Conservation (phyloP, 306 rosid species). For the peach (Prunus persica) region Prunus_persica_NCBIv2 NC_034015.1:21376001-21376500, state of each 20-base stretch:
- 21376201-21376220: no score
- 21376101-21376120: background rate
- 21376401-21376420: fast-evolving
- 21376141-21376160: background rate
- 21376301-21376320: fast-evolving
- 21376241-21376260: no score
- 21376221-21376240: no score
- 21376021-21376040: no score
- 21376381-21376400: fast-evolving
- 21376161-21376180: no score
- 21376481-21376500: background rate
- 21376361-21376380: fast-evolving
- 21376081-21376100: background rate
- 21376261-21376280: no score
- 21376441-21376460: background rate
- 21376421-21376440: background rate
- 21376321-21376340: fast-evolving
- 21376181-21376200: no score
- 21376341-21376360: no score
- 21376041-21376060: background rate
- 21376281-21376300: no score
- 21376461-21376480: background rate
- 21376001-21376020: no score
- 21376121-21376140: background rate
- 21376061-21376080: background rate